Conservation (phyloP, 371 early-diverging fungal species). For the Zopfochytrium polystomum region DNA sequence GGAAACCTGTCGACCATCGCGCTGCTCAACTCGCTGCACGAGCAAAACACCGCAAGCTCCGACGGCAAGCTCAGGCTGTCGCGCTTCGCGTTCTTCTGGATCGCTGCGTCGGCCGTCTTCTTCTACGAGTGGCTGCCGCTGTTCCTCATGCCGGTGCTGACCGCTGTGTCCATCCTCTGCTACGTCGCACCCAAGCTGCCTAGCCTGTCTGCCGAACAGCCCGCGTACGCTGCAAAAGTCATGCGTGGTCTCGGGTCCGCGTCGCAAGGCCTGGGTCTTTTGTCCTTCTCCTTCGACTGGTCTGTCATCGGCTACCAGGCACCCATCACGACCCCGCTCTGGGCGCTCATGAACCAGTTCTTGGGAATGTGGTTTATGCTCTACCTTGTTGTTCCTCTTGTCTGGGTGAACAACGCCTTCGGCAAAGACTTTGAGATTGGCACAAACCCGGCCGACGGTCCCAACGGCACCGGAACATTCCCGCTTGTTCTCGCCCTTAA, state of each 20-base stretch:
- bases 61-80: too few relatives aligned
- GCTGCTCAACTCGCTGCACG: too few relatives aligned
- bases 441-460: slow-evolving; percentile 12
- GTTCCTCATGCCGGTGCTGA: slow-evolving; percentile 60
- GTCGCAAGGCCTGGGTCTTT: slow-evolving; percentile 25
- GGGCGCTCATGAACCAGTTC: too few relatives aligned
- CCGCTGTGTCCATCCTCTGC: slow-evolving; percentile 71
- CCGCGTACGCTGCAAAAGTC: slow-evolving; percentile 11
- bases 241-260: too few relatives aligned
- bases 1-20: too few relatives aligned
- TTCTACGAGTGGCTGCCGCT: slow-evolving; percentile 75
- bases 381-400: too few relatives aligned
- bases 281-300: slow-evolving; percentile 34
- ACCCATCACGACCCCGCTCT: too few relatives aligned
- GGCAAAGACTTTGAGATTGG: too few relatives aligned
- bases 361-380: too few relatives aligned
- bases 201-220: slow-evolving; percentile 3
- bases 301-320: too few relatives aligned
- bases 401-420: too few relatives aligned
- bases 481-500: slow-evolving; percentile 24
- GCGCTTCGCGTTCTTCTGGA: slow-evolving; percentile 64
- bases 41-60: too few relatives aligned
- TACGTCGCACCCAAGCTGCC: neutral
- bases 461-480: slow-evolving; percentile 28
- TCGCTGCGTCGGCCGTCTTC: slow-evolving; percentile 52